A percentile compares a stretch with the other conserved stretches of the same genome.
Conservation (phyloP, 2,329 filamentous ascomycete genomes). For the Claviceps lovelessii region DNA sequence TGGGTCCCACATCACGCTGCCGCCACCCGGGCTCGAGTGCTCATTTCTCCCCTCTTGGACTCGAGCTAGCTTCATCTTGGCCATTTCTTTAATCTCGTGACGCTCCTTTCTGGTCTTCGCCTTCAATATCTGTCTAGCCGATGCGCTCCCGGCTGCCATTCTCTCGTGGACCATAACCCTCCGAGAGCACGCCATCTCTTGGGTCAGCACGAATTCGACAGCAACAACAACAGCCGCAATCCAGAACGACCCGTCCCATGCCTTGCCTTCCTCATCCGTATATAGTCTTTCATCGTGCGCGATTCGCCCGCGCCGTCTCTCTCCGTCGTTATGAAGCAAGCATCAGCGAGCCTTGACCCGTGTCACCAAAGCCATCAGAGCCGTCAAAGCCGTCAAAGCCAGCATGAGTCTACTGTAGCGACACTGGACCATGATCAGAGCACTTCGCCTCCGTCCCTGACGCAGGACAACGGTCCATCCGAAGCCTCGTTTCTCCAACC, state of each 20-base stretch:
- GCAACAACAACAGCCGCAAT: neutral
- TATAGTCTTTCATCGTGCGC: slow-evolving; percentile 1
- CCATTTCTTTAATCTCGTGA: neutral
- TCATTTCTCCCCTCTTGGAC: neutral
- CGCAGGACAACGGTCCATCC: neutral
- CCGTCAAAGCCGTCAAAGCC: neutral
- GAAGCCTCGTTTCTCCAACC: neutral
- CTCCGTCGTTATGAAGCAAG: slow-evolving; percentile 1
- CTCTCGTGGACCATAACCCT: neutral
- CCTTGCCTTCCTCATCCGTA: neutral
- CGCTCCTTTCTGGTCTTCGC: neutral
- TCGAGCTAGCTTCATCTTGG: neutral
- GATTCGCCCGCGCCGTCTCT: neutral
- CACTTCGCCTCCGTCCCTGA: neutral
- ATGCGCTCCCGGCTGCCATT: neutral
- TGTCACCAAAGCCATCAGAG: slow-evolving; percentile 1
- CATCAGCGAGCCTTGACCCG: slow-evolving; percentile 1
- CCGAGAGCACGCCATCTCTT: slow-evolving; percentile 3
- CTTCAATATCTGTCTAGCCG: neutral
- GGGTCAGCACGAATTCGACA: neutral
- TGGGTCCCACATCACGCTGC: neutral
- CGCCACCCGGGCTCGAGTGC: neutral
- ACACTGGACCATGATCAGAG: neutral
- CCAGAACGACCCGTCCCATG: neutral
- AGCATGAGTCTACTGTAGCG: slow-evolving; percentile 1